Conservation (phyloP, 306 rosid species). For the Herpetospermum pedunculosum region DNA sequence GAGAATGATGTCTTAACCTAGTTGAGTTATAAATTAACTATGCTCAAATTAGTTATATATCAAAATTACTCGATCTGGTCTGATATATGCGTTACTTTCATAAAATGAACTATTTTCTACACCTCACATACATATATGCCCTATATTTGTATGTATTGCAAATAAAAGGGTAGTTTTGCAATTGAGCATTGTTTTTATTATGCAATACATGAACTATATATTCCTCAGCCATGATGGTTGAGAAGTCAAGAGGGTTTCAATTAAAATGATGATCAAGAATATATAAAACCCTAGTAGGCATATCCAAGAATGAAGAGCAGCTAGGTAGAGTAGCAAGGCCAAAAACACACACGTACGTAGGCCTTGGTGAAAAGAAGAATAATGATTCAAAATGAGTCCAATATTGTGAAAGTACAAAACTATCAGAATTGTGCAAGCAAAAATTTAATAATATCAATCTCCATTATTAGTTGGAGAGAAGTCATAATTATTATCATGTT, state of each 20-base stretch:
- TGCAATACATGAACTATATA: background rate
- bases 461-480: constrained; percentile 17
- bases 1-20: too few relatives aligned
- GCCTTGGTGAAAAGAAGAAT: too few relatives aligned
- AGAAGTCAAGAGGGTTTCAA: background rate
- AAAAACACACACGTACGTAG: too few relatives aligned
- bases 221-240: background rate
- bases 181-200: background rate
- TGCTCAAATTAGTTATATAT: background rate
- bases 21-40: too few relatives aligned
- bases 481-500: constrained; percentile 39
- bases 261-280: background rate
- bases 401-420: too few relatives aligned
- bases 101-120: background rate
- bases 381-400: too few relatives aligned
- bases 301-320: too few relatives aligned
- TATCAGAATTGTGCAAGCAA: too few relatives aligned
- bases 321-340: too few relatives aligned
- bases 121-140: background rate
- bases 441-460: background rate
- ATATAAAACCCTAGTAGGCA: too few relatives aligned
- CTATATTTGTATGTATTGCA: background rate
- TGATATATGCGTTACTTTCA: too few relatives aligned
- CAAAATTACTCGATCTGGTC: background rate
- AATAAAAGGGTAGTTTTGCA: background rate